A percentile compares a stretch with the other conserved stretches of the same genome.
Evolutionary conservation across 2,329 filamentous ascomycete genomes (phyloP).

Genomic region (Aspergillus glaucus): DNA sequence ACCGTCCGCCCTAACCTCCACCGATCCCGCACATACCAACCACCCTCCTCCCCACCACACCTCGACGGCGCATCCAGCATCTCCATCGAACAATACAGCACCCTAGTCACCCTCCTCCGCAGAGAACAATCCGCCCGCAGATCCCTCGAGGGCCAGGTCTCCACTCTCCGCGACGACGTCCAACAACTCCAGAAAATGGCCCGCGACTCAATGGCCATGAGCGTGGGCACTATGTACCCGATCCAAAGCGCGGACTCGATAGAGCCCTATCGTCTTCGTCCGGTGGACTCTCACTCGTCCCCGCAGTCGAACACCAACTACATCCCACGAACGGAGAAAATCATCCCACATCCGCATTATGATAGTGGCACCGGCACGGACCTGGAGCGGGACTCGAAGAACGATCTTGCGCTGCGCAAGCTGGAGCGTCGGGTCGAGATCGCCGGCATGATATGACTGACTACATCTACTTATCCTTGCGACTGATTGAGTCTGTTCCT

Average conservation of each 20-base stretch:
- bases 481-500: background rate
- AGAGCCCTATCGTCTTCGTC: constrained; percentile 25
- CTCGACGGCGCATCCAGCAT: constrained; percentile 27
- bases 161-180: constrained; percentile 36
- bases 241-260: constrained; percentile 25
- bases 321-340: constrained; percentile 11
- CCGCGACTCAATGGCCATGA: constrained; percentile 24
- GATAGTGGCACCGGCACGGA: constrained; percentile 25
- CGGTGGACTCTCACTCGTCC: constrained; percentile 10
- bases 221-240: constrained; percentile 27
- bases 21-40: constrained; percentile 18
- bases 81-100: constrained; percentile 43
- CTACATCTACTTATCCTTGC: background rate
- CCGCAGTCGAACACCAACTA: constrained; percentile 10
- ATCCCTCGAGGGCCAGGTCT: constrained; percentile 39
- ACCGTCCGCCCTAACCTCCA: constrained; percentile 29
- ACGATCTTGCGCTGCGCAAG: constrained; percentile 17
- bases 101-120: constrained; percentile 40
- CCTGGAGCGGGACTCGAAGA: constrained; percentile 6
- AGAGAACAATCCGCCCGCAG: constrained; percentile 43
- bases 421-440: constrained; percentile 24
- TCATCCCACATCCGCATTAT: constrained; percentile 6
- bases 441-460: constrained; percentile 23
- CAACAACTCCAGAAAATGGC: constrained; percentile 28
- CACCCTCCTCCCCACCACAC: constrained; percentile 25